Conservation (phyloP, 176 grass and related monocot species). For the Triticum aestivum region IWGSC_CS_RefSeq_v2.1 NC_057795.1:6390577-6391076, state of each 20-base stretch:
- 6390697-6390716: neutral
- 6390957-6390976: neutral
- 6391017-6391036: neutral
- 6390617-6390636: no score
- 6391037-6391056: neutral
- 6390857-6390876: accelerated
- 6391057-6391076: neutral
- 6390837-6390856: neutral
- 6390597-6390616: no score
- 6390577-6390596: no score
- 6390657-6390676: no score
- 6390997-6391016: accelerated
- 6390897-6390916: neutral
- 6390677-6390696: neutral
- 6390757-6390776: neutral
- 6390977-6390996: neutral
- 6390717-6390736: accelerated
- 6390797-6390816: accelerated
- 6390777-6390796: neutral
- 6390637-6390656: no score
- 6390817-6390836: neutral
- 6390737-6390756: neutral
- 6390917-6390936: accelerated
- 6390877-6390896: neutral
- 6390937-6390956: neutral